These are phyloP conservation scores for Talaromyces funiculosus DNA, from an alignment of 2,329 filamentous ascomycete genomes.

Conservation along the genomic window DNA sequence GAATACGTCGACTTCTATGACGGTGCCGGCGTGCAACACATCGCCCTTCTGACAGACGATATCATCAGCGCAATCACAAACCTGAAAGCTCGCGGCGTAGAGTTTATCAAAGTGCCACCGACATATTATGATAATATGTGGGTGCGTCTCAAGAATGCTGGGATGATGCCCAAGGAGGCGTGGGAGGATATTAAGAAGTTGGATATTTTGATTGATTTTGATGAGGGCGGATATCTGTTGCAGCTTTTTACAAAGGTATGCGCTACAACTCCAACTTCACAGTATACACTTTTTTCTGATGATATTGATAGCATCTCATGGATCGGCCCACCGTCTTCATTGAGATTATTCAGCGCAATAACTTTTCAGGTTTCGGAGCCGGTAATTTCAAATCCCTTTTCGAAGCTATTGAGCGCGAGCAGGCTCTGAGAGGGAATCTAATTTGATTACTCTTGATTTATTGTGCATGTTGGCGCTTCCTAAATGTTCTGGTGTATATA, in stretches of 20 bases:
- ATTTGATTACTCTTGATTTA: slow-evolving; percentile 19
- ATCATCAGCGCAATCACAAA: slow-evolving; percentile 73
- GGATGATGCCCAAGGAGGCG: slow-evolving; percentile 64
- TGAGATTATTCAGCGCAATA: slow-evolving; percentile 89
- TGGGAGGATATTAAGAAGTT: slow-evolving; percentile 70
- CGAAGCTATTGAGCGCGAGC: slow-evolving; percentile 91
- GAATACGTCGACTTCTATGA: slow-evolving; percentile 88
- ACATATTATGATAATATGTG: slow-evolving; percentile 80
- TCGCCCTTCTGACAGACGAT: slow-evolving; percentile 74
- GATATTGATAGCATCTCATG: slow-evolving; percentile 61
- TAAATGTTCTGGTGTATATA: not conserved
- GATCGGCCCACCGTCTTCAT: slow-evolving; percentile 93
- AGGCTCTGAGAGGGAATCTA: slow-evolving; percentile 78
- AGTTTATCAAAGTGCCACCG: slow-evolving; percentile 85
- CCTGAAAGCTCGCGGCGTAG: slow-evolving; percentile 77
- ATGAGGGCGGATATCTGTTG: slow-evolving; percentile 79
- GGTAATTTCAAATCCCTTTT: slow-evolving; percentile 95
- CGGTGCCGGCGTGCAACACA: slow-evolving; percentile 87
- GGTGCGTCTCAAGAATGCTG: slow-evolving; percentile 60
- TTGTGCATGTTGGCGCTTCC: not conserved
- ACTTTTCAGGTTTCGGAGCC: slow-evolving; percentile 87
- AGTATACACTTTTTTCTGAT: not conserved
- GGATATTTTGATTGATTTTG: slow-evolving; percentile 91
- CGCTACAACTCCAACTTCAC: not conserved
- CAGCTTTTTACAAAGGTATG: slow-evolving; percentile 65